Evolutionary conservation across 2,329 filamentous ascomycete genomes (phyloP), one percentile per base, ranked within the genome.

Genomic region (Aspergillus pseudonomiae): DNA sequence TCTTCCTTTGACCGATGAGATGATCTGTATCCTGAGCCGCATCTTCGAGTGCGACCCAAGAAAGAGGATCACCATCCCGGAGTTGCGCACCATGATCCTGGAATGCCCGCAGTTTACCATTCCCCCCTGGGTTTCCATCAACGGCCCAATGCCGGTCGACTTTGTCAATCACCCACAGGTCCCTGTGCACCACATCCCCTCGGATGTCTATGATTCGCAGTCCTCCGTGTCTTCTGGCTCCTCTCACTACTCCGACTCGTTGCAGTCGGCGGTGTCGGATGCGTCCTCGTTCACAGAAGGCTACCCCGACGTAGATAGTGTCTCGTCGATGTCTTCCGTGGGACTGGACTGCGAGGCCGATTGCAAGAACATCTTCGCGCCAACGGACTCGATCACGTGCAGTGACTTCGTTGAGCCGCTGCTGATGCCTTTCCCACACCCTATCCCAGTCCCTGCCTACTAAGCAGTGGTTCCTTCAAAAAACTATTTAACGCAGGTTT

Each of bases 21-120:
- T 98, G 77, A 94, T 97, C 81, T 84, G 87, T 75, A 96, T 99
- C 68, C 82, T 99, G 72, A 89, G 88, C 69, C 88, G 91, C 74
- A 91, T 98, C 72, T 99, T 99, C 78, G 90, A 94, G 74, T 88
- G 89, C 77, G 89, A 95, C 79, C 94, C 95, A 62, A 85, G 89
- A 72, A 88, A 92, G 76, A 86, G 95, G 77, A 94, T 96, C 74
- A 90, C 89, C 62, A 86, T 99, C 67, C 81, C 88, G 61, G 91
- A 97, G 79, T 86, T 99, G 61, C 89, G 91, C 73, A 84, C 87
- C 69, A 83, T 90, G 75, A 95, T 98, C 75, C 77, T 90, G 72
- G 85, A 88, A 67, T 97, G 94, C 82, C 83, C 89, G 36, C 83
- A 84, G 68, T 93, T 97, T 77, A 96, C 83, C 75, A 74, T 80